phyloP scores from a whole-genome alignment of 1,284 basidiomycete species.

The Malassezia sp. region DNA sequence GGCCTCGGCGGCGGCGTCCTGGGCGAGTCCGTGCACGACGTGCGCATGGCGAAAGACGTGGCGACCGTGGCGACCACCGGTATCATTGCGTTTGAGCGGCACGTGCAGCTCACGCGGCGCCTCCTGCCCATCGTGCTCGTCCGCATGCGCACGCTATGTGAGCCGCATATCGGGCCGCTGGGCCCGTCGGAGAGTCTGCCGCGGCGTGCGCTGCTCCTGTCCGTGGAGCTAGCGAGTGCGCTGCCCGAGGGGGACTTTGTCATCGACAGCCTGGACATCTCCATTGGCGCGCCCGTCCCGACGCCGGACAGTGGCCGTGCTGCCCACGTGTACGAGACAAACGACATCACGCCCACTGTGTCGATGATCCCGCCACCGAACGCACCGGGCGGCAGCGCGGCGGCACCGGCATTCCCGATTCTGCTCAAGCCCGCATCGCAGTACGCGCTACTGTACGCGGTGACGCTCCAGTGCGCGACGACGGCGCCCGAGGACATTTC shows the following conservation, averaged over 20 bases:
- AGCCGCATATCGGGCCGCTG: neutral
- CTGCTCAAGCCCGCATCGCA: neutral
- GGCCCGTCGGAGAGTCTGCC: neutral
- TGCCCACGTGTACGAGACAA: no score
- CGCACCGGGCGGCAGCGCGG: no score
- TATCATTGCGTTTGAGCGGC: neutral
- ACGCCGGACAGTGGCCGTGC: no score
- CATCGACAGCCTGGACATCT: slow-evolving; percentile 1
- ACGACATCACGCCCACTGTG: no score
- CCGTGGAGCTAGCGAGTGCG: slow-evolving; percentile 26
- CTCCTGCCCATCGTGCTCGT: slow-evolving; percentile 4
- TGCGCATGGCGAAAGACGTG: neutral
- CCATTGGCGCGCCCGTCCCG: neutral
- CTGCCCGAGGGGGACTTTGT: neutral
- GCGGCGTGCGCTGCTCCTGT: slow-evolving; percentile 18
- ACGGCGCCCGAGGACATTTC: neutral
- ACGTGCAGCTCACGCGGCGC: neutral
- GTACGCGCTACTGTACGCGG: slow-evolving; percentile 12
- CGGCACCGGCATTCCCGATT: neutral
- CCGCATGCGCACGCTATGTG: slow-evolving; percentile 24
- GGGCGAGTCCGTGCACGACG: neutral
- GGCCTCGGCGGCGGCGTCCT: neutral
- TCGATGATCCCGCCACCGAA: no score
- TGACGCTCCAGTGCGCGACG: neutral
- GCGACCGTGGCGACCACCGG: slow-evolving; percentile 1